Percentiles rank a stretch among this genome's conserved stretches.
These are phyloP conservation scores for Colletotrichum sp. DNA, from an alignment of 2,329 filamentous ascomycete genomes.

Conservation along the genomic window DNA sequence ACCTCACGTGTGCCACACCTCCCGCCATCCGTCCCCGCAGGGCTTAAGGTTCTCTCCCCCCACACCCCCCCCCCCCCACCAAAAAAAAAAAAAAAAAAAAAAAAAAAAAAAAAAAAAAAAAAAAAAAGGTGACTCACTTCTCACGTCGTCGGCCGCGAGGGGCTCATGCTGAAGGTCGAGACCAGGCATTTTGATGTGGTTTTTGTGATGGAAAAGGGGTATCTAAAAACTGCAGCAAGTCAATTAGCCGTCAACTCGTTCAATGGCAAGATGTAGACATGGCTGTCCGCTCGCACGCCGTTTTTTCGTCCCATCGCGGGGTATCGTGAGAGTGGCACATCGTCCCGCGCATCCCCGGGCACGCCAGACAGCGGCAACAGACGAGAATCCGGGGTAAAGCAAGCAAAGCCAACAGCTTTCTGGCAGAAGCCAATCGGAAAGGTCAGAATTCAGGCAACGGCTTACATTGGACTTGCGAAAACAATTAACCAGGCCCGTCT, in stretches of 20 bases:
- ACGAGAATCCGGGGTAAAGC: not conserved
- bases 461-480: not conserved
- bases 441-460: not conserved
- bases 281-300: not conserved
- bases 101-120: not conserved
- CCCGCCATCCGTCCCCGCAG: no score
- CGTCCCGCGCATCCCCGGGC: not conserved
- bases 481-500: not conserved
- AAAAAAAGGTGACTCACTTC: constrained; percentile 36
- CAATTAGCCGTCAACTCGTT: not conserved
- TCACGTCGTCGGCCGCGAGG: constrained; percentile 50
- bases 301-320: not conserved
- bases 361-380: not conserved
- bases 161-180: constrained; percentile 39
- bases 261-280: not conserved
- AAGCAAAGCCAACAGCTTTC: not conserved
- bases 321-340: constrained; percentile 1
- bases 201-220: not conserved
- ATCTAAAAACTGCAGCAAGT: constrained; percentile 7
- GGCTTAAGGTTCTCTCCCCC: no score
- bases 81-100: no score
- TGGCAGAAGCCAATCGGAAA: not conserved
- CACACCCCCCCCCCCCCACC: no score
- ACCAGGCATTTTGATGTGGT: constrained; percentile 41
- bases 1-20: no score